A percentile compares a stretch with the other conserved stretches of the same genome.
phyloP scores from a whole-genome alignment of 2,329 filamentous ascomycete genomes.

The Diaporthe sp. region DNA sequence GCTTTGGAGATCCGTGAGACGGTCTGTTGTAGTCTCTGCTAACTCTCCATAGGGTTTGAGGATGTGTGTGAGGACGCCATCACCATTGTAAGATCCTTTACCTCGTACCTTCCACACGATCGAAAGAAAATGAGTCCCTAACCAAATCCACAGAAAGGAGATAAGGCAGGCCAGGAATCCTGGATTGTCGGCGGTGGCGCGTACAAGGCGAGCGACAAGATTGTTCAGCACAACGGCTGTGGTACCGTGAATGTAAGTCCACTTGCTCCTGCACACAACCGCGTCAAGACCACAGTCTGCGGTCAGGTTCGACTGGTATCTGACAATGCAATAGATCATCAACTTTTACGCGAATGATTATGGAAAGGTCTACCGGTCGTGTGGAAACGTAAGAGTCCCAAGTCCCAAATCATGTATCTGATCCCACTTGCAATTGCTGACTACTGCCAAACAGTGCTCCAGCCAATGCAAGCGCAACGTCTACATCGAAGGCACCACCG shows the following conservation, averaged over 20 bases:
- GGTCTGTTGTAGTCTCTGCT: background rate
- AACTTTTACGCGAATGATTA: conserved; percentile 11
- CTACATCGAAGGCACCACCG: conserved; percentile 57
- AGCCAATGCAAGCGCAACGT: conserved; percentile 58
- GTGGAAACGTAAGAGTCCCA: conserved; percentile 8
- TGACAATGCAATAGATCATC: conserved; percentile 2
- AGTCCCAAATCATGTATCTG: background rate
- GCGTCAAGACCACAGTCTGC: background rate
- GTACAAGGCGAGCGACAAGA: background rate
- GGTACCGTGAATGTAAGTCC: conserved; percentile 20
- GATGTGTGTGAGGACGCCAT: conserved; percentile 16
- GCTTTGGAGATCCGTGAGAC: rapidly evolving
- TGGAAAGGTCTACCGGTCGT: conserved; percentile 21
- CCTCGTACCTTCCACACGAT: background rate
- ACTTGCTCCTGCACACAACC: no score
- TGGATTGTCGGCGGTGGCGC: conserved; percentile 12
- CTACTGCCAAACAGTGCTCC: background rate
- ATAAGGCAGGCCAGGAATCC: conserved; percentile 4
- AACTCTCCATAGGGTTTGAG: conserved; percentile 4
- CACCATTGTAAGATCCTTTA: background rate
- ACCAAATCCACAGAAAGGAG: conserved; percentile 3
- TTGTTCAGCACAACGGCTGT: conserved; percentile 22
- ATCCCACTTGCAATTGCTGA: background rate
- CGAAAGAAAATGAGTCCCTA: background rate
- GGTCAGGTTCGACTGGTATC: background rate